Conservation (phyloP, 2,329 filamentous ascomycete species). For the Fusarium tricinctum region DNA sequence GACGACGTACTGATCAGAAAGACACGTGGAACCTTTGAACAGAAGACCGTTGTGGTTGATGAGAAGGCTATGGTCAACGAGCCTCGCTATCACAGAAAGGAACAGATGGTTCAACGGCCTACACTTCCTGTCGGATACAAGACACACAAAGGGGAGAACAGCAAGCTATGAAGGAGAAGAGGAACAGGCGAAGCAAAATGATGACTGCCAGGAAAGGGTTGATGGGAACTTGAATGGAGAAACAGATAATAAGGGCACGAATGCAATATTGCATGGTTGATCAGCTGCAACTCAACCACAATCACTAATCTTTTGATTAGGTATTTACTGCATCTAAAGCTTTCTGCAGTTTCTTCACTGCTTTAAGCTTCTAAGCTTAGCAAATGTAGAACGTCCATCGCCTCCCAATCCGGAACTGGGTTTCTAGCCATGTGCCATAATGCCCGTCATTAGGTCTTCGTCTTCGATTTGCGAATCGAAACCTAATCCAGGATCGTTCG, state of each 20-base stretch:
- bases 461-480: constrained; percentile 68
- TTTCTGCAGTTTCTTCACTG: constrained; percentile 13
- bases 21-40: neutral
- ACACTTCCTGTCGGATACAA: neutral
- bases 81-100: neutral
- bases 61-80: neutral
- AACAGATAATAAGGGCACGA: neutral
- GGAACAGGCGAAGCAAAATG: neutral
- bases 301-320: constrained; percentile 12
- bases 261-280: neutral
- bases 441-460: constrained; percentile 72
- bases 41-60: neutral
- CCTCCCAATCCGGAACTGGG: too few species aligned
- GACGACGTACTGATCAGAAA: neutral
- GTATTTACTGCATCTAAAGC: constrained; percentile 6
- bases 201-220: neutral
- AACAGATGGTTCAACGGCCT: neutral
- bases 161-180: neutral
- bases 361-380: too few species aligned
- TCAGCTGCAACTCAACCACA: constrained; percentile 1
- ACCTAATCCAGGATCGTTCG: constrained; percentile 52
- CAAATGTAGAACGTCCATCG: too few species aligned
- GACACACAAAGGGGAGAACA: neutral
- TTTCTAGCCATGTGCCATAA: constrained; percentile 44
- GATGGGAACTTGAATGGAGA: neutral